Evolutionary conservation across 768 basidiomycete genomes (phyloP).

Genomic region (Cubamyces lactineus): DNA sequence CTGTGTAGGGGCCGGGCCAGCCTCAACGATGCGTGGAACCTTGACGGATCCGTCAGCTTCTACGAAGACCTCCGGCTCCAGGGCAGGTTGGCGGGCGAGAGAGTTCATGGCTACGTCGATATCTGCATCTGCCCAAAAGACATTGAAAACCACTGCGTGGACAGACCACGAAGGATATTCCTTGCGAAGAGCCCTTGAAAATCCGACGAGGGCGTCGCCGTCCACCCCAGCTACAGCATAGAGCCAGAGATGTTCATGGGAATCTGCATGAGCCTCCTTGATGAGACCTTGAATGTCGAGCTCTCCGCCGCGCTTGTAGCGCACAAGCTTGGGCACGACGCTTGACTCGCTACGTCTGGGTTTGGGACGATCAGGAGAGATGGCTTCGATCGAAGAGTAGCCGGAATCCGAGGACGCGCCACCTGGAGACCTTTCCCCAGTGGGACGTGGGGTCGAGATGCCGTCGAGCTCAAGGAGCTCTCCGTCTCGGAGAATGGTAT

Average conservation of each 20-base stretch:
- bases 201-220: constrained; percentile 38
- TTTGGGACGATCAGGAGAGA: too few species aligned
- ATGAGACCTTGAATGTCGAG: constrained; percentile 25
- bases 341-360: too few species aligned
- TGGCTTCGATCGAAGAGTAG: too few species aligned
- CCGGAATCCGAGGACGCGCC: too few species aligned
- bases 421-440: too few species aligned
- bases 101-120: neutral
- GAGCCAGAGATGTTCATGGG: constrained; percentile 32
- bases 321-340: neutral
- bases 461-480: too few species aligned
- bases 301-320: constrained; percentile 26
- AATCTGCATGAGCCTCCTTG: neutral
- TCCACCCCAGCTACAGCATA: constrained; percentile 33
- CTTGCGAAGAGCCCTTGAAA: constrained; percentile 35
- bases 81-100: neutral
- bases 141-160: constrained; percentile 34
- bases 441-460: too few species aligned
- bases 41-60: neutral
- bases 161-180: constrained; percentile 39
- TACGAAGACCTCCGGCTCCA: neutral
- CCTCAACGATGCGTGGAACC: neutral
- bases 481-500: neutral
- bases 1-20: neutral
- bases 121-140: constrained; percentile 21